A percentile compares a stretch with the other conserved stretches of the same genome.
These are phyloP conservation scores for Boletus rubroflammeus DNA, from an alignment of 768 basidiomycete species.

Conservation along the genomic window DNA sequence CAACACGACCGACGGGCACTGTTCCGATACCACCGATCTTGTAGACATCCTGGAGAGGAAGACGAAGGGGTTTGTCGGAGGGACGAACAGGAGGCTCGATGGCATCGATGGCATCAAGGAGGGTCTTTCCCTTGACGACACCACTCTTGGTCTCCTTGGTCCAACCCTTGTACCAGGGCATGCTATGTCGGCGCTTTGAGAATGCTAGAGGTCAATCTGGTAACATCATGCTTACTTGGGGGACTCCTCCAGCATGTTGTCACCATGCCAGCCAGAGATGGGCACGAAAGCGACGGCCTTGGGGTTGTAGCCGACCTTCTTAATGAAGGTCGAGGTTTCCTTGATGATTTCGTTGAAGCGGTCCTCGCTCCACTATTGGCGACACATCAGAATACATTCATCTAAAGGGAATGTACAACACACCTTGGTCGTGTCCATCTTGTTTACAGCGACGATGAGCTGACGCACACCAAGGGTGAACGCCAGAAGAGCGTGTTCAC, in stretches of 20 bases:
- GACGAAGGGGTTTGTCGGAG: constrained; percentile 99
- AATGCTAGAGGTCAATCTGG: constrained; percentile 2
- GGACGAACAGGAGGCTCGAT: constrained; percentile 97
- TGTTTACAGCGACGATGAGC: constrained; percentile 99
- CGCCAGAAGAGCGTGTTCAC: constrained; percentile 99
- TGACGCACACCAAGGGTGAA: constrained; percentile 99
- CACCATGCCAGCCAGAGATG: constrained; percentile 99
- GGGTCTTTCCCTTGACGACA: constrained; percentile 95
- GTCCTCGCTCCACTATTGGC: constrained; percentile 89
- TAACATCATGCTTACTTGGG: constrained; percentile 58
- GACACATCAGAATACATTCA: constrained; percentile 1
- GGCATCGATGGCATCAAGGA: constrained; percentile 99
- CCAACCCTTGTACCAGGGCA: constrained; percentile 99
- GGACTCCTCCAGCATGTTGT: constrained; percentile 99
- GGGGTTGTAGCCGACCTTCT: constrained; percentile 99
- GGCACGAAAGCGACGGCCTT: constrained; percentile 98
- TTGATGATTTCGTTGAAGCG: constrained; percentile 99
- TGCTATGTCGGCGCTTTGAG: constrained; percentile 48
- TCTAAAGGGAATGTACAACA: constrained; percentile 8
- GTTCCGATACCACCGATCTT: constrained; percentile 99
- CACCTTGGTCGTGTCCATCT: constrained; percentile 99
- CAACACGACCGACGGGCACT: constrained; percentile 99
- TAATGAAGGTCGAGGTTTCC: constrained; percentile 97
- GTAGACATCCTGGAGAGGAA: constrained; percentile 99
- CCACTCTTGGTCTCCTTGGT: constrained; percentile 93